Conservation (phyloP, 257 asterid genomes). For the Eucommia ulmoides region DNA sequence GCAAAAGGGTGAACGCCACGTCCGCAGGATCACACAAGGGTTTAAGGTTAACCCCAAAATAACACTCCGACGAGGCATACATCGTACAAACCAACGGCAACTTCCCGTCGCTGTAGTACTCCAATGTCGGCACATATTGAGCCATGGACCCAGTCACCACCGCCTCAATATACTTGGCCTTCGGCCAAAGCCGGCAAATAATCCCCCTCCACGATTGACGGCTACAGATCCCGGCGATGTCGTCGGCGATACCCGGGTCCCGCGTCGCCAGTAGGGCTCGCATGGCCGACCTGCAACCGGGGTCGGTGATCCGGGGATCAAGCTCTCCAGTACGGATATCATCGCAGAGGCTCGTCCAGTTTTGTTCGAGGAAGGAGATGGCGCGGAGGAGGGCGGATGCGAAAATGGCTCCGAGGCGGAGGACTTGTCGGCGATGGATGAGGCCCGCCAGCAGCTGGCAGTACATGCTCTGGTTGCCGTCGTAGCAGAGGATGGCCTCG, state of each 20-base stretch:
- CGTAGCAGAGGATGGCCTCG: constrained; percentile 51
- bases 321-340: constrained; percentile 49
- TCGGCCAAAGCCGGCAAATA: constrained; percentile 57
- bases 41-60: constrained; percentile 55
- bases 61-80: constrained; percentile 72
- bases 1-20: constrained; percentile 56
- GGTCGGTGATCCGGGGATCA: constrained; percentile 27
- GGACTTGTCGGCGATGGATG: constrained; percentile 57
- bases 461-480: constrained; percentile 73
- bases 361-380: constrained; percentile 59
- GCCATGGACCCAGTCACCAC: constrained; percentile 83
- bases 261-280: constrained; percentile 21
- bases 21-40: constrained; percentile 50
- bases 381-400: constrained; percentile 77
- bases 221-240: constrained; percentile 46
- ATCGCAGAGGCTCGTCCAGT: constrained; percentile 43
- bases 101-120: constrained; percentile 43
- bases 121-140: constrained; percentile 52
- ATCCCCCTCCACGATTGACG: constrained; percentile 61
- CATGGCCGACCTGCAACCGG: constrained; percentile 34
- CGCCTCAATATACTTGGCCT: constrained; percentile 66
- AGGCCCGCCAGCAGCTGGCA: constrained; percentile 70
- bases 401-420: constrained; percentile 74
- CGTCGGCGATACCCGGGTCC: constrained; percentile 36
- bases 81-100: constrained; percentile 57